Conservation (phyloP, 75 land plant genomes). For the Selaginella moellendorffii region DNA sequence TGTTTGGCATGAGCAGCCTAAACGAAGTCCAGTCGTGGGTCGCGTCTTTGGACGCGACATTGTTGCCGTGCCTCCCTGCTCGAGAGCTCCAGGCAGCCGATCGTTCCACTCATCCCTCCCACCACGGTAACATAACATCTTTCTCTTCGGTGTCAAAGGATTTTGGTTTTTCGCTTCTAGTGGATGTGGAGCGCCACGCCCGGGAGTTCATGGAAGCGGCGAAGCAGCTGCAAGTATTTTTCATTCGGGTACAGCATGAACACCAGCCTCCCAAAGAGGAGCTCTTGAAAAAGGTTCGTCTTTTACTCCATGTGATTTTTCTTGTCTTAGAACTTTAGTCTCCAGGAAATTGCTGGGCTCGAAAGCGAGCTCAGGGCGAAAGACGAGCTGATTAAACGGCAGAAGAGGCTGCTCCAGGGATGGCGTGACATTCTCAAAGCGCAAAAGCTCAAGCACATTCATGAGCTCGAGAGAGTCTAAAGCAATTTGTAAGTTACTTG, state of each 20-base stretch:
- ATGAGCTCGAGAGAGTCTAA: conserved; percentile 75
- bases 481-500: conserved; percentile 11
- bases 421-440: conserved; percentile 63
- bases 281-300: conserved; percentile 48
- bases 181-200: conserved; percentile 97
- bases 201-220: conserved; percentile 99
- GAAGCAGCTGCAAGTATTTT: conserved; percentile 78
- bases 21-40: conserved; percentile 57
- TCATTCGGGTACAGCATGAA: conserved; percentile 63
- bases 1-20: neutral
- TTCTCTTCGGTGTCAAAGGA: neutral
- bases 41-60: conserved; percentile 65
- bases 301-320: neutral
- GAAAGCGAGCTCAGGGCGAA: conserved; percentile 23
- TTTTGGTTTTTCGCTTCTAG: conserved; percentile 21
- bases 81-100: conserved; percentile 97
- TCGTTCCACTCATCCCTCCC: conserved; percentile 90
- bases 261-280: conserved; percentile 66
- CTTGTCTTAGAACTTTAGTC: neutral
- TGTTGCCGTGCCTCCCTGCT: conserved; percentile 93
- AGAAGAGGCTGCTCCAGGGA: conserved; percentile 34
- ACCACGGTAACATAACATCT: conserved; percentile 48
- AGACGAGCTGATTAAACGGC: conserved; percentile 18
- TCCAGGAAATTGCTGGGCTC: conserved; percentile 55
- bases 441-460: conserved; percentile 37